These are phyloP conservation scores for Fusarium sp. DNA, from an alignment of 2,329 filamentous ascomycete species.

Conservation along the genomic window DNA sequence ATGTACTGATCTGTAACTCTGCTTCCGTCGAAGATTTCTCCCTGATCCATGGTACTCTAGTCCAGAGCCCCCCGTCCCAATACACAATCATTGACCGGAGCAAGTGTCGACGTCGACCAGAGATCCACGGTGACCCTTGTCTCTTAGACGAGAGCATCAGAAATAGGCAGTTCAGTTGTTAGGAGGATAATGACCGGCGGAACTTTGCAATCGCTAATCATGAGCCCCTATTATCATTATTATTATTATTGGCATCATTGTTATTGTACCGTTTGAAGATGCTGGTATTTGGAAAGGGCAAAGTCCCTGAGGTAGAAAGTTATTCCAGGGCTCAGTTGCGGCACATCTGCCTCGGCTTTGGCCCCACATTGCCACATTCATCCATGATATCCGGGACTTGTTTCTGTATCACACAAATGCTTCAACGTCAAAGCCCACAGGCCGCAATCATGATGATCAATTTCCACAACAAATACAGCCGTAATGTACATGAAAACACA, in stretches of 20 bases:
- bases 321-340: not conserved
- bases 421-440: slow-evolving; percentile 14
- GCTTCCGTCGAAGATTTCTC: not conserved
- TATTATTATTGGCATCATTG: not conserved
- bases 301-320: not conserved
- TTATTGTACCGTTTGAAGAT: not conserved
- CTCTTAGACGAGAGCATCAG: slow-evolving; percentile 12
- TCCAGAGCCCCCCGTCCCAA: slow-evolving; percentile 20
- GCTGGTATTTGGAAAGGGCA: not conserved
- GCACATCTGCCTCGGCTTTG: slow-evolving; percentile 15
- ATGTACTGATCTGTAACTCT: not conserved
- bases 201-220: slow-evolving; percentile 7
- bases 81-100: slow-evolving; percentile 14
- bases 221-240: not conserved
- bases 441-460: slow-evolving; percentile 24
- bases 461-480: not conserved
- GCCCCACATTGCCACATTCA: slow-evolving; percentile 21
- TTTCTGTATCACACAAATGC: slow-evolving; percentile 11
- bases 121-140: slow-evolving; percentile 30
- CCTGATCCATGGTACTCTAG: slow-evolving; percentile 11
- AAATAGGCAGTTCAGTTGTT: slow-evolving; percentile 28
- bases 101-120: slow-evolving; percentile 31
- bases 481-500: not conserved
- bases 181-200: slow-evolving; percentile 4
- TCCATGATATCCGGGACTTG: slow-evolving; percentile 18